Evolutionary conservation across 2,329 filamentous ascomycete species (phyloP), one percentile per base, ranked within the genome.

Genomic region (Penicillium griseofulvum): DNA sequence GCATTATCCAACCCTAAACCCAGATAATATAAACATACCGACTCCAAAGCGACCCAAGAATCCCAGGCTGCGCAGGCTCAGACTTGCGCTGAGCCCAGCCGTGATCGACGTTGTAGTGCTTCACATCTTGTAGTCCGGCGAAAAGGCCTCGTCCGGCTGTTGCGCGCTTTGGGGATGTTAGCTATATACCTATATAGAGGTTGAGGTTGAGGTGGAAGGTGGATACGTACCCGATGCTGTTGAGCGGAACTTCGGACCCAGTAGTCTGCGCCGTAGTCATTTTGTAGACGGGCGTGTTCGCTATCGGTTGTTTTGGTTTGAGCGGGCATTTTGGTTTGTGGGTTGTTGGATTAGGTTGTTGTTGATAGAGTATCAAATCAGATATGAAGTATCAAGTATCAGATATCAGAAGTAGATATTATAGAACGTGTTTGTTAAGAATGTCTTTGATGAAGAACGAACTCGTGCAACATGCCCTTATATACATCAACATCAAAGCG

Each of bases 111-210:
- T 73, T 73, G 49, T 74, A 74, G 55, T 68, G 65, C 55, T 74
- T 74, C 12, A 63, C 61, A 34, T 74, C 72, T 51, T 74, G 72
- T 2, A 74, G 63, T 5, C 72, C 72, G 33, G 72, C 71, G 51
- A 74, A 74, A 43, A 74, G 67, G 29, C 72, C 72, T 16, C 72
- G 66, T 44, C 72, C 72, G 5, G 64, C 63, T 7, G 71, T 73
- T 38, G 69, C 50, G 39, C 66, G 69, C 66, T 73, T 43, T 34
- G 19, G 1, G 22, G 14, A 10, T 46, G 56, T 54, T 51, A 53
- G 54, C 38, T 6, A 28, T 16, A 36, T 24, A 12, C 10, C 16
- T 14, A 31, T 2, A 14, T 17, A 2, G 16, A 7, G 22, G 19
- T 14, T 12, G 19, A 24, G 0, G 22, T 12, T n/a, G n/a, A n/a